Conservation (phyloP, 768 basidiomycete species). For the Tephrocybe rancida region DNA sequence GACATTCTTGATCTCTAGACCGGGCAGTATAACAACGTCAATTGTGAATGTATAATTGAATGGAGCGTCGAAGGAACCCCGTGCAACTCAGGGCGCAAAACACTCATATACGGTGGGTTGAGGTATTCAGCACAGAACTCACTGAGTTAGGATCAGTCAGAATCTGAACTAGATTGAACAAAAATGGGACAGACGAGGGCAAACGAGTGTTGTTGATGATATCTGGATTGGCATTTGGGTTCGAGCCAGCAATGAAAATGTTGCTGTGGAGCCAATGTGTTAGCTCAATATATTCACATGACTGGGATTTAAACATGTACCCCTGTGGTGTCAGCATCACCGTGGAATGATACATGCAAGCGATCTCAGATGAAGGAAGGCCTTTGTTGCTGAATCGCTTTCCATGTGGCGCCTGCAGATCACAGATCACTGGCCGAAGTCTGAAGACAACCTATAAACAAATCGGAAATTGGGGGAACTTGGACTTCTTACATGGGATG, state of each 20-base stretch:
- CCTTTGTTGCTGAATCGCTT: constrained; percentile 48
- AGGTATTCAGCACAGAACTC: constrained; percentile 47
- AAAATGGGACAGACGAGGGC: constrained; percentile 24
- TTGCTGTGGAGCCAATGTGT: constrained; percentile 7
- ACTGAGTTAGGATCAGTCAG: constrained; percentile 25
- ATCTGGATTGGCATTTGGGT: constrained; percentile 30
- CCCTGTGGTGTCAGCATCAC: constrained; percentile 59
- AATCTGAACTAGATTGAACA: constrained; percentile 26
- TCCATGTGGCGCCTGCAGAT: constrained; percentile 45
- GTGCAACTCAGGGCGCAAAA: constrained; percentile 33
- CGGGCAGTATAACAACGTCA: constrained; percentile 31
- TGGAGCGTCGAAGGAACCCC: constrained; percentile 37
- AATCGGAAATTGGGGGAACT: neutral
- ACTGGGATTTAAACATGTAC: constrained; percentile 28
- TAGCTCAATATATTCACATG: constrained; percentile 11
- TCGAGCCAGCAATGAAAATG: constrained; percentile 41
- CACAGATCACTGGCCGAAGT: constrained; percentile 50
- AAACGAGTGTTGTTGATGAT: constrained; percentile 12
- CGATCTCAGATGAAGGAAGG: constrained; percentile 42
- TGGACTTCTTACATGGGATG: constrained; percentile 24
- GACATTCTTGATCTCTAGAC: constrained; percentile 24
- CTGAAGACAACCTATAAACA: constrained; percentile 15
- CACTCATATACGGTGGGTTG: constrained; percentile 44
- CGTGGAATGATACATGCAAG: constrained; percentile 65
- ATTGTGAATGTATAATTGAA: constrained; percentile 38